Conservation (phyloP, 1,139 yeast species). For the Debaryomycetaceae sp. region DNA sequence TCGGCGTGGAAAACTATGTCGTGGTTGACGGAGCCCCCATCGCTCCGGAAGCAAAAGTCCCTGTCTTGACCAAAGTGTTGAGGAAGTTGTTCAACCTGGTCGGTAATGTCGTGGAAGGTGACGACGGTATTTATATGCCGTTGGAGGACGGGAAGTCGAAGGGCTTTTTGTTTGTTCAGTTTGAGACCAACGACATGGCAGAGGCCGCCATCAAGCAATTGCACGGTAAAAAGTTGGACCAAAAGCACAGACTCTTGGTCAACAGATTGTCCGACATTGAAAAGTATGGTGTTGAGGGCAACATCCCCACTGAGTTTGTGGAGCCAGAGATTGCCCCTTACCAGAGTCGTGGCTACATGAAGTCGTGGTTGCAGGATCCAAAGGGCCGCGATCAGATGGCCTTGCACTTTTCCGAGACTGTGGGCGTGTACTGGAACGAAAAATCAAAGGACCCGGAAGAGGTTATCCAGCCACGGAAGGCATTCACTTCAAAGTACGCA, state of each 20-base stretch:
- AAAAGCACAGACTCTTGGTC: slow-evolving; percentile 79
- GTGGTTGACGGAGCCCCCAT: slow-evolving; percentile 94
- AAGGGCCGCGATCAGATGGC: slow-evolving; percentile 86
- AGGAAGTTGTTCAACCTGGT: slow-evolving; percentile 61
- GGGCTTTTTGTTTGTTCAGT: slow-evolving; percentile 85
- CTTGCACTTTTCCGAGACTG: slow-evolving; percentile 69
- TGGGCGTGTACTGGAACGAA: slow-evolving; percentile 85
- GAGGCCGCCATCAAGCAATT: slow-evolving; percentile 69
- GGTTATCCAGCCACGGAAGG: slow-evolving; percentile 66
- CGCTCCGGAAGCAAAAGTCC: slow-evolving; percentile 84
- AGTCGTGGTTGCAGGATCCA: slow-evolving; percentile 84
- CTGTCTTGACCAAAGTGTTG: slow-evolving; percentile 75
- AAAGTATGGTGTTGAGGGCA: slow-evolving; percentile 63
- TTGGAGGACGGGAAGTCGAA: slow-evolving; percentile 68
- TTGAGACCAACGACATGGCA: slow-evolving; percentile 56
- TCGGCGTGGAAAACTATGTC: slow-evolving; percentile 66
- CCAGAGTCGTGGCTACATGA: slow-evolving; percentile 69
- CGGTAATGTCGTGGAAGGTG: slow-evolving; percentile 61
- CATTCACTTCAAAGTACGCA: slow-evolving; percentile 81
- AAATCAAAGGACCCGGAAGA: slow-evolving; percentile 65
- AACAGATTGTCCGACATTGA: slow-evolving; percentile 81
- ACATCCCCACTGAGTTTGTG: slow-evolving; percentile 48
- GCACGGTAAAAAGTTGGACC: slow-evolving; percentile 86
- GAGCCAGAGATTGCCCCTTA: slow-evolving; percentile 68
- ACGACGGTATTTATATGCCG: slow-evolving; percentile 72